Conservation (phyloP, 345 rosid species). For the Anastatica hierochuntica region DNA sequence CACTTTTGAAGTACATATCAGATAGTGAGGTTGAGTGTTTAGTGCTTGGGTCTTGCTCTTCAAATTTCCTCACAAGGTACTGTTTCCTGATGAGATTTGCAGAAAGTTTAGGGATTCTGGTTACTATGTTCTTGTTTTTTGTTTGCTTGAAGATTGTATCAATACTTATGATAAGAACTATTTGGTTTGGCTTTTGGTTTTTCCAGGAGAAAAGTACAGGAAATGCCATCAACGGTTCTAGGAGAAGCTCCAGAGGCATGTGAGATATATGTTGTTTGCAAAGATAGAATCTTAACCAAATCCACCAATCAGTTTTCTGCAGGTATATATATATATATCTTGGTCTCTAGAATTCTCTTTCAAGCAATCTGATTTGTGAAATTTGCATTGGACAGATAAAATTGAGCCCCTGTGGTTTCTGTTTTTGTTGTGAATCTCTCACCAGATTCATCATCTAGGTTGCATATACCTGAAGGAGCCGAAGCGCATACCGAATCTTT, state of each 20-base stretch:
- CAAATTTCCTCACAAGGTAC: constrained; percentile 49
- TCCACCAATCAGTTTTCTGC: constrained; percentile 26
- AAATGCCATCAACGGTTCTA: constrained; percentile 42
- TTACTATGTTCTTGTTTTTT: not conserved
- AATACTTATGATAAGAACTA: not conserved
- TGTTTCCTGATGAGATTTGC: not conserved
- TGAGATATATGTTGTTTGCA: constrained; percentile 43
- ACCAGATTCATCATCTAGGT: constrained; percentile 22
- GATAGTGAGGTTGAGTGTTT: constrained; percentile 42
- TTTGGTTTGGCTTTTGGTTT: not conserved
- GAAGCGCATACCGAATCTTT: constrained; percentile 23
- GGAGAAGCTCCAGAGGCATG: constrained; percentile 44
- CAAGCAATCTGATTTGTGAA: not conserved
- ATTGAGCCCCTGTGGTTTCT: not conserved
- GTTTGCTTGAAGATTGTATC: not conserved
- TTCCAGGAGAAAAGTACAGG: constrained; percentile 47
- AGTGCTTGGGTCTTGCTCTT: constrained; percentile 64
- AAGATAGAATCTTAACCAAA: constrained; percentile 34
- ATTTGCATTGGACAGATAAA: not conserved
- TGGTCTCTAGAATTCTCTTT: not conserved
- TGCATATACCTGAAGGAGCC: constrained; percentile 19
- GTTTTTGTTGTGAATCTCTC: not conserved
- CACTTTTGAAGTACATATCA: constrained; percentile 41
- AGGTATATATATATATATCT: constrained; percentile 38
- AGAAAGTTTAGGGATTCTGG: not conserved